Evolutionary conservation across 2,329 filamentous ascomycete genomes (phyloP), one percentile per base, ranked within the genome.

Genomic region (Sclerotinia sclerotiorum): DNA sequence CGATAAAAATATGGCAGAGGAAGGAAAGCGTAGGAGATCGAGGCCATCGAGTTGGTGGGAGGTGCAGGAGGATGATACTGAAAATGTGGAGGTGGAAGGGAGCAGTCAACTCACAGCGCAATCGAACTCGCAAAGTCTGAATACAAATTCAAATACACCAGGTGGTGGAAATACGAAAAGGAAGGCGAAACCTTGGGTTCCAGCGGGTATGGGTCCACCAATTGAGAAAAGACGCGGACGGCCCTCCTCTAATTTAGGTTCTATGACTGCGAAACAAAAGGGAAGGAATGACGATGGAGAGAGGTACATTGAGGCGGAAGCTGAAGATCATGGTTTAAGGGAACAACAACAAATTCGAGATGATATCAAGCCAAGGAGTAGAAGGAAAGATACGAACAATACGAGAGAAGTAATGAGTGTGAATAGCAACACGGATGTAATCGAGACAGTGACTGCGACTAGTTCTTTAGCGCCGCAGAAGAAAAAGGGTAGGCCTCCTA

Each of bases 31-130:
- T 49, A 72, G 74, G 57, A 73, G 74, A n/a, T 72, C 69, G 11
- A 70, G 70, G 21, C 74, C 75, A 13, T 73, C 73, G 56, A 70
- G 74, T 8, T 76, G 72, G 72, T 77, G 74, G 75, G 72, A 70
- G 52, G 73, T 69, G 13, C 42, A 32, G 10, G 56, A n/a, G n/a
- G 39, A 42, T 32, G 52, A 24, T 1, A 39, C 27, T 44, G 39
- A 21, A 29, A 24, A 55, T 44, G 24, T 13, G 17, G 24, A 62
- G n/a, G 32, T 24, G 48, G 60, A 19, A 13, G 46, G 32, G 7
- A 19, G 21, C 7, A 63, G 48, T 39, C 57, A n/a, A n/a, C 6
- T 13, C 21, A 11, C 32, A 42, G n/a, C 46, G 7, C 2, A n/a
- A 17, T 56, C 48, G 69, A 35, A 65, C 27, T 51, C 42, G 65